Evolutionary conservation across 768 basidiomycete species (phyloP).

Genomic region (Strobilomyces confusus): DNA sequence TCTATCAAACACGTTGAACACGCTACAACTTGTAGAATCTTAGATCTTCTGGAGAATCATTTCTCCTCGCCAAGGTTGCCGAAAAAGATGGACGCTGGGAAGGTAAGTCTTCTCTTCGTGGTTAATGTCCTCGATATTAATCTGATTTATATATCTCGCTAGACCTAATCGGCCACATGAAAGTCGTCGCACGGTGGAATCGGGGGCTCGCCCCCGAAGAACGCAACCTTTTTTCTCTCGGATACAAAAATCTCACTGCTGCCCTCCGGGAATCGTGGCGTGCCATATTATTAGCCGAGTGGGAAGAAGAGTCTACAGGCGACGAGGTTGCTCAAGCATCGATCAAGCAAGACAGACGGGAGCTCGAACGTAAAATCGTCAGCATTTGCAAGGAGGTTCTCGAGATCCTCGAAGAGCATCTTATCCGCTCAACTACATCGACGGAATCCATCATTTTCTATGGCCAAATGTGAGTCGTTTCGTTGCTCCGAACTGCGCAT

Average conservation of each 20-base stretch:
- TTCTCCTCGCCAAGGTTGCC: background rate
- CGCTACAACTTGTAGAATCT: background rate
- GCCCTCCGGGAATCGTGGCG: background rate
- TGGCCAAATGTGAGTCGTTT: background rate
- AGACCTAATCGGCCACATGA: background rate
- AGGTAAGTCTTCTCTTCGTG: background rate
- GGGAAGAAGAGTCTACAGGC: background rate
- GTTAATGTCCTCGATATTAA: background rate
- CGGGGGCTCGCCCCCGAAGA: background rate
- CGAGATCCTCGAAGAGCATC: background rate
- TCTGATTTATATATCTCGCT: background rate
- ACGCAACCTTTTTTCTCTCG: background rate
- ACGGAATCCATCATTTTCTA: background rate
- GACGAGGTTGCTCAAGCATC: background rate
- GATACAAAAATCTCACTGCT: background rate
- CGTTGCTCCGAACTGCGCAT: background rate
- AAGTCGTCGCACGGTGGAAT: background rate
- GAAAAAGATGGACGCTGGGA: background rate
- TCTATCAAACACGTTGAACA: background rate
- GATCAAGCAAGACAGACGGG: background rate
- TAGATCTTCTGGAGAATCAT: background rate
- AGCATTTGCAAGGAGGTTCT: background rate
- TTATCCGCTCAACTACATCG: background rate
- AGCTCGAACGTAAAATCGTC: background rate
- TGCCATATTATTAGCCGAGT: background rate